These are phyloP conservation scores for Plasmodium adleri DNA, from an alignment of 169 alveolate genomes.

Conservation along the genomic window DNA sequence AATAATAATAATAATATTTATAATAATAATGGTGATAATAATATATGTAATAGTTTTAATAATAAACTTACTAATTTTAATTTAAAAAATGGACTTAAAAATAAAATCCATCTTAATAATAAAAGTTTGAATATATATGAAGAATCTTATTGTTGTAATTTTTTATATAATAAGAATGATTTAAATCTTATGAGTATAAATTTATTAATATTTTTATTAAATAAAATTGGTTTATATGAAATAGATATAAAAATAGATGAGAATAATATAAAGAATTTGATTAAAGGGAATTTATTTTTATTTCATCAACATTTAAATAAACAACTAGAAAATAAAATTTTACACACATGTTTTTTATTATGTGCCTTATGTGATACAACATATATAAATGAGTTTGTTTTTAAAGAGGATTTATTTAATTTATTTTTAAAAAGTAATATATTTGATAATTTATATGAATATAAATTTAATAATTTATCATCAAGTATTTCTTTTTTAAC, in stretches of 20 bases:
- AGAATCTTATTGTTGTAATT: slow-evolving; percentile 61
- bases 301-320: neutral
- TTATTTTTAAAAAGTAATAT: slow-evolving; percentile 57
- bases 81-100: slow-evolving; percentile 19
- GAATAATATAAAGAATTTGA: slow-evolving; percentile 32
- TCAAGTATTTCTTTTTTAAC: slow-evolving; percentile 60
- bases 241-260: slow-evolving; percentile 56
- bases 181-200: slow-evolving; percentile 53
- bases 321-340: slow-evolving; percentile 41
- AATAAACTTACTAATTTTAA: slow-evolving; percentile 6
- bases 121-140: slow-evolving; percentile 60
- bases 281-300: slow-evolving; percentile 58
- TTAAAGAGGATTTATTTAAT: slow-evolving; percentile 30
- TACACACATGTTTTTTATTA: slow-evolving; percentile 62
- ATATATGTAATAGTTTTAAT: neutral
- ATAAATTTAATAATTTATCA: slow-evolving; percentile 56
- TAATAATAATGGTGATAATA: neutral
- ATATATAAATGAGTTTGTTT: slow-evolving; percentile 48
- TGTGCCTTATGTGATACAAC: slow-evolving; percentile 70
- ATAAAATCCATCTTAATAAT: slow-evolving; percentile 36
- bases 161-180: slow-evolving; percentile 54
- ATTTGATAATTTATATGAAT: slow-evolving; percentile 48
- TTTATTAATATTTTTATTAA: slow-evolving; percentile 50
- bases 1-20: neutral
- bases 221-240: slow-evolving; percentile 57